Evolutionary conservation across 108 stramenopile genomes (phyloP).

Genomic region (Thalassiosira profunda): DNA sequence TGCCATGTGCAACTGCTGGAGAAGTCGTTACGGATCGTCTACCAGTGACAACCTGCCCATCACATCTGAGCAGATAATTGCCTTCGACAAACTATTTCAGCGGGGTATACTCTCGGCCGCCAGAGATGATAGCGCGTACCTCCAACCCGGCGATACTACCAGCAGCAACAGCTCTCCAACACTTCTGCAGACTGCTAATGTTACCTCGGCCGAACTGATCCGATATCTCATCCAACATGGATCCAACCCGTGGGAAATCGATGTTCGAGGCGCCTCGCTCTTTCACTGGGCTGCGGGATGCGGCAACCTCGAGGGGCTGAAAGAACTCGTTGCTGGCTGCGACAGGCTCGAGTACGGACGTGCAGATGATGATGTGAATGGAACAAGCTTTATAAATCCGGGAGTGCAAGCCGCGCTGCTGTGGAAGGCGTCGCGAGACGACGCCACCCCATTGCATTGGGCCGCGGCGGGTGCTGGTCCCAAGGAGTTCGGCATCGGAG

Average conservation of each 20-base stretch:
- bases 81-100: slow-evolving; percentile 77
- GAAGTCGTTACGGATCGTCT: slow-evolving; percentile 17
- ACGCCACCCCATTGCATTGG: slow-evolving; percentile 86
- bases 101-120: slow-evolving; percentile 78
- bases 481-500: slow-evolving; percentile 80
- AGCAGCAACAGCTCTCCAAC: slow-evolving; percentile 20
- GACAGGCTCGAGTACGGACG: slow-evolving; percentile 4
- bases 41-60: slow-evolving; percentile 31
- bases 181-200: slow-evolving; percentile 53
- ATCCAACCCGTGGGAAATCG: slow-evolving; percentile 76
- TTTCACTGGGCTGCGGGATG: slow-evolving; percentile 87
- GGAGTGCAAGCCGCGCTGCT: slow-evolving; percentile 44
- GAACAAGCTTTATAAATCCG: slow-evolving; percentile 12
- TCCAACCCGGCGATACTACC: slow-evolving; percentile 9
- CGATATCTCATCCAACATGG: slow-evolving; percentile 73
- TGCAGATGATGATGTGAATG: not conserved
- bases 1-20: slow-evolving; percentile 78
- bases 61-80: slow-evolving; percentile 69
- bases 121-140: slow-evolving; percentile 55
- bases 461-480: slow-evolving; percentile 77
- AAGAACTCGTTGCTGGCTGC: slow-evolving; percentile 43
- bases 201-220: slow-evolving; percentile 62
- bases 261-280: slow-evolving; percentile 67
- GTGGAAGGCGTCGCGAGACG: slow-evolving; percentile 68
- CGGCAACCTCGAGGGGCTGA: slow-evolving; percentile 64